Evolutionary conservation across 768 basidiomycete genomes (phyloP).

Genomic region (Tricholoma sp.): DNA sequence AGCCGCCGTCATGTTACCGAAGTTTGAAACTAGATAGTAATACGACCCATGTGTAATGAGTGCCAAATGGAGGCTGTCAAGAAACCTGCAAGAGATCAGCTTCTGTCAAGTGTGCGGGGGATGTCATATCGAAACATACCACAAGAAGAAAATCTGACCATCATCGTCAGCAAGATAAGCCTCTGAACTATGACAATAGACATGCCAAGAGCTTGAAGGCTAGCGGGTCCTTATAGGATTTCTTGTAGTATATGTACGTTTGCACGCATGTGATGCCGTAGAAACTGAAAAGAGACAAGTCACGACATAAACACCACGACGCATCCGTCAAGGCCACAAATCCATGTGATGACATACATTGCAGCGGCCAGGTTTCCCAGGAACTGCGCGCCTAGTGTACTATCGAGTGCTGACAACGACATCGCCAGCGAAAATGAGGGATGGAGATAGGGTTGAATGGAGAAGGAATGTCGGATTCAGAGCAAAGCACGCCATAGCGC

Average conservation of each 20-base stretch:
- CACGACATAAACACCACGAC: not conserved
- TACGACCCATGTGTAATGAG: slow-evolving; percentile 11
- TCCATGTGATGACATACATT: not conserved
- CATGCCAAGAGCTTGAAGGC: slow-evolving; percentile 9
- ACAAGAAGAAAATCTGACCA: slow-evolving; percentile 9
- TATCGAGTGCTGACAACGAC: not conserved
- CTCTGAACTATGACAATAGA: not conserved
- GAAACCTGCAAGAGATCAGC: slow-evolving; percentile 2
- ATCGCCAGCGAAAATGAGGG: too few species aligned
- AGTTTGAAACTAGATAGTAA: slow-evolving; percentile 11
- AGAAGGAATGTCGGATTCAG: not conserved
- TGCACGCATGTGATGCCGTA: slow-evolving; percentile 15
- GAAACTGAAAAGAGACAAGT: slow-evolving; percentile 19
- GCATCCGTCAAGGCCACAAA: not conserved
- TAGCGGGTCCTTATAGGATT: not conserved
- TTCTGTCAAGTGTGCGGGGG: not conserved
- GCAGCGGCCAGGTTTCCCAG: slow-evolving; percentile 3
- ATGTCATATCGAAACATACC: not conserved
- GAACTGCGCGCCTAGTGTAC: slow-evolving; percentile 1
- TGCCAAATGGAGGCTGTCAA: slow-evolving; percentile 13
- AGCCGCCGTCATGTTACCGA: slow-evolving; percentile 4
- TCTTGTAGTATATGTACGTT: slow-evolving; percentile 10
- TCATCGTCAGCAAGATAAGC: not conserved
- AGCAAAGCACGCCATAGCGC: not conserved
- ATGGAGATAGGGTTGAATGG: not conserved